Base-by-base conservation (phyloP, 1,284 basidiomycete genomes). In the Sporisorium reilianum region DNA sequence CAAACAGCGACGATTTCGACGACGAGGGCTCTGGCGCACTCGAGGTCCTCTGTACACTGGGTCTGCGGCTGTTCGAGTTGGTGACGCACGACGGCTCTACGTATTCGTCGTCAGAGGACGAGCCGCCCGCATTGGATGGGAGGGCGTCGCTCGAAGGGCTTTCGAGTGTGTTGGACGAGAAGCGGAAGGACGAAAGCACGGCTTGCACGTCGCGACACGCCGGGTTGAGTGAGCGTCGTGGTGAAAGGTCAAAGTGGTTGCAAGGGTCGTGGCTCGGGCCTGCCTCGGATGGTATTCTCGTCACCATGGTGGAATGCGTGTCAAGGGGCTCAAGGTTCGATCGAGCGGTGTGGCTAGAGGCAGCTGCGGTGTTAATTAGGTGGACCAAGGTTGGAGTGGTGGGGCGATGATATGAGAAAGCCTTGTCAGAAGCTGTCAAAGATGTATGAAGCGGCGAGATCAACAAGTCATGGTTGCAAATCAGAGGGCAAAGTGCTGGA, bases 31-130 rank as follows among this genome's bases (percentile, higher is more conserved):
- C 68, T 3, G 73, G 73, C 11, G 64, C 68, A 30, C 67, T 71
- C 3, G 73, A 60, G 8, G 68, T 62, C 42, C 73, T 61, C 51
- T 71, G 67, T 1, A 75, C 73, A 22, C 68, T 71, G 16, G 68
- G 73, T 58, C 73, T 48, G 18, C 57, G 73, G 53, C 62, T 68
- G 52, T 32, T 42, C 9, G 50, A 23, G n/a, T 63, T 56, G 52
- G 45, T 38, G 36, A 50, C 48, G 30, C 48, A 57, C 8, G 44
- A 52, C 7, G 68, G 68, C 42, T 70, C 67, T 25, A 64, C 41
- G 16, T 70, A 70, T 18, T 61, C 67, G 28, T 70, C 67, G 9
- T 53, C 57, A 2, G 60, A 57, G 2, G 53, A 52, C 0, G 62
- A n/a, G 38, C 26, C 32, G 22, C 20, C 22, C 23, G 48, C 10